A percentile compares a stretch with the other conserved stretches of the same genome.
Conservation (phyloP, 495 filamentous ascomycete genomes). For the Lasiosphaeriaceae sp. region DNA sequence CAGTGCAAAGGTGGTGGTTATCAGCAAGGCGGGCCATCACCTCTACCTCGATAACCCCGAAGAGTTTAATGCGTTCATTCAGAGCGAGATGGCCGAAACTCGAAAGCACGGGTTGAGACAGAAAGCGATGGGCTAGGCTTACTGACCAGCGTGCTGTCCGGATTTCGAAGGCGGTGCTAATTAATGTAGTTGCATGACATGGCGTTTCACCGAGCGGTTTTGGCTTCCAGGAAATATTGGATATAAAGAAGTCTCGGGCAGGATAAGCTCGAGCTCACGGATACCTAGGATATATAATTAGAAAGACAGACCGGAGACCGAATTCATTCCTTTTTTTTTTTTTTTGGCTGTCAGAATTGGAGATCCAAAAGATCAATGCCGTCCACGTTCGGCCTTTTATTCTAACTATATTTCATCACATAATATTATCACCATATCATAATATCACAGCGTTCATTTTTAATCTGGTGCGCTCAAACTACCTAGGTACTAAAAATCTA, state of each 20-base stretch:
- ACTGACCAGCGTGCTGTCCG: background rate
- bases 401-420: too few species aligned
- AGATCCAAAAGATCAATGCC: background rate
- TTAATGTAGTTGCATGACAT: background rate
- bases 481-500: too few species aligned
- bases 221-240: background rate
- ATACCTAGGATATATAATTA: too few species aligned
- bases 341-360: background rate
- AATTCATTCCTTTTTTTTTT: too few species aligned
- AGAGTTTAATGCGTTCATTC: constrained; percentile 77
- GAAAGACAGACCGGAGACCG: too few species aligned
- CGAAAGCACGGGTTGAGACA: constrained; percentile 12
- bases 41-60: constrained; percentile 87
- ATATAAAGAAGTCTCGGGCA: background rate
- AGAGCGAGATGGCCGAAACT: constrained; percentile 74
- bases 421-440: too few species aligned
- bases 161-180: background rate
- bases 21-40: constrained; percentile 84
- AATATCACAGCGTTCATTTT: too few species aligned
- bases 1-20: constrained; percentile 77
- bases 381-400: too few species aligned
- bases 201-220: background rate
- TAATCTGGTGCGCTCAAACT: too few species aligned
- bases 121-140: background rate
- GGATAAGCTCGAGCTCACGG: background rate